Evolutionary conservation across 441 rosid genomes (phyloP).

Genomic region (Erodium texanum): DNA sequence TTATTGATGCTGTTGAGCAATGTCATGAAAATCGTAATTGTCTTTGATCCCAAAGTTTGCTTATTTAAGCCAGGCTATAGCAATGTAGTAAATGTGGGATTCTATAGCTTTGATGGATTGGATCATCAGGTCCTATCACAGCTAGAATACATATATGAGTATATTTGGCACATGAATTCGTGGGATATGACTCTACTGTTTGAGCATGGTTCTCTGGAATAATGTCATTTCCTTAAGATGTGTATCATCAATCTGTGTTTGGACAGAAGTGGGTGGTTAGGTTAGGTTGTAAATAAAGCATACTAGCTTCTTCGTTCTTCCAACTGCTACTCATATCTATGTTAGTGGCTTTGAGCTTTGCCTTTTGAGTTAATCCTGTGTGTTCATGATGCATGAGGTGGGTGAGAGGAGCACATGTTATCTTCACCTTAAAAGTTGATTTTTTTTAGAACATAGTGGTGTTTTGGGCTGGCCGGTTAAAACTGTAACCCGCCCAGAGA

Average conservation of each 20-base stretch:
- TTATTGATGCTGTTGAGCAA: neutral
- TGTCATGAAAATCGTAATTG: neutral
- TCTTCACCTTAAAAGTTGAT: neutral
- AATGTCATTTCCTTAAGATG: neutral
- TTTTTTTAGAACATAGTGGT: too few relatives aligned
- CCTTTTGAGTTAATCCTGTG: neutral
- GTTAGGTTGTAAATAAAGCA: neutral
- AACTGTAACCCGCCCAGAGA: too few relatives aligned
- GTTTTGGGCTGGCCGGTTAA: too few relatives aligned
- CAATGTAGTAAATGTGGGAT: neutral
- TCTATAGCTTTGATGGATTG: neutral
- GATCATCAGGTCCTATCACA: neutral
- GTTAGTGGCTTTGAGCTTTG: neutral
- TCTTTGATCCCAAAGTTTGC: neutral
- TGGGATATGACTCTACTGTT: neutral
- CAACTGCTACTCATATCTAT: neutral
- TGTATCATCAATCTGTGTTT: neutral
- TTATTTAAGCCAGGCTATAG: neutral
- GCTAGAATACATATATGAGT: neutral
- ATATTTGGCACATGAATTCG: neutral
- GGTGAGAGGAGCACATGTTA: neutral
- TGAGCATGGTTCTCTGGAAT: neutral
- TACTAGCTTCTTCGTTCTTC: neutral
- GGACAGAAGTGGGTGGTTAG: neutral
- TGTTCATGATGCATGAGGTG: neutral